Evolutionary conservation across 2,329 filamentous ascomycete genomes (phyloP).

Genomic region (Colletotrichum musicola): DNA sequence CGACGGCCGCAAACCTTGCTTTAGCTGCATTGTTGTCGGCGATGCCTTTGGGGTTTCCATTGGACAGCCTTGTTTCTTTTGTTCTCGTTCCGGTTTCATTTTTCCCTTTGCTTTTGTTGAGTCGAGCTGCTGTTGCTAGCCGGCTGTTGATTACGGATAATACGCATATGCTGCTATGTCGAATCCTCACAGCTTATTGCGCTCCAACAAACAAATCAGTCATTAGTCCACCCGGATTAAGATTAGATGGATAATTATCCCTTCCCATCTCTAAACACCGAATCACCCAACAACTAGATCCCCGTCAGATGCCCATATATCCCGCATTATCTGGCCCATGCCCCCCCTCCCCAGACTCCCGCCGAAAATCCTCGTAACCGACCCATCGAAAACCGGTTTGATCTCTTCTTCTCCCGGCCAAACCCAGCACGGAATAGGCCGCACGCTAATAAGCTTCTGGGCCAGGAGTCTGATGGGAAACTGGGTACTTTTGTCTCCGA

Average conservation of each 20-base stretch:
- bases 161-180: too few relatives aligned
- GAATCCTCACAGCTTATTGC: neutral
- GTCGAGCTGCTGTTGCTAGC: neutral
- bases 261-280: too few relatives aligned
- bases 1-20: slow-evolving; percentile 29
- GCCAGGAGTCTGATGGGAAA: neutral
- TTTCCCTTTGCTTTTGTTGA: neutral
- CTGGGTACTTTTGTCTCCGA: neutral
- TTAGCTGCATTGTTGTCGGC: slow-evolving; percentile 17
- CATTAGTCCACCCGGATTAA: too few relatives aligned
- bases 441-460: slow-evolving; percentile 16
- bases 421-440: slow-evolving; percentile 29
- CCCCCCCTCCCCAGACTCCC: slow-evolving; percentile 19
- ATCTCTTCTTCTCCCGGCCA: slow-evolving; percentile 12
- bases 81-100: neutral
- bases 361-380: slow-evolving; percentile 14
- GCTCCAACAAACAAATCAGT: neutral
- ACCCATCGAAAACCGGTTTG: slow-evolving; percentile 12
- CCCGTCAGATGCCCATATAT: neutral
- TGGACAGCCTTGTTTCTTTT: slow-evolving; percentile 20
- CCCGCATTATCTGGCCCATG: slow-evolving; percentile 3
- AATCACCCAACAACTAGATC: too few relatives aligned
- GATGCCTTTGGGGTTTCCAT: neutral
- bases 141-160: neutral
- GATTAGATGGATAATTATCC: too few relatives aligned